Evolutionary conservation across 768 basidiomycete genomes (phyloP).

Genomic region (Leccinum truebloodii): DNA sequence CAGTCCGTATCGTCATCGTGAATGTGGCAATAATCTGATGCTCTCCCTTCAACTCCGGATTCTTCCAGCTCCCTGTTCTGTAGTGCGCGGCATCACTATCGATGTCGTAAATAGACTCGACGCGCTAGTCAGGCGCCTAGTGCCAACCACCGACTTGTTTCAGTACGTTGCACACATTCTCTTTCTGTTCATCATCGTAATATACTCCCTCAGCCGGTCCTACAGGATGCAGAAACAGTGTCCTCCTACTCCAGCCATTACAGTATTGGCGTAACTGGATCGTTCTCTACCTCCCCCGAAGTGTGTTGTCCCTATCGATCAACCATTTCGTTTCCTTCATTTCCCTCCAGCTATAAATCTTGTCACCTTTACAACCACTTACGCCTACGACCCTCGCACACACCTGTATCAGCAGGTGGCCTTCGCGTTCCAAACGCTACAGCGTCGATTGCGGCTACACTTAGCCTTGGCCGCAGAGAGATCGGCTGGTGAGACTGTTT

Average conservation of each 20-base stretch:
- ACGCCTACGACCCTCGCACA: slow-evolving; percentile 73
- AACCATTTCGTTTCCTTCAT: neutral
- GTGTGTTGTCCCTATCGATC: slow-evolving; percentile 39
- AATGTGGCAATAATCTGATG: too few relatives aligned
- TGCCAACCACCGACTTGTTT: too few relatives aligned
- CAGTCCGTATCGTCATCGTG: too few relatives aligned
- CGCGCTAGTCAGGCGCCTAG: too few relatives aligned
- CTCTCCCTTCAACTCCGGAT: slow-evolving; percentile 55
- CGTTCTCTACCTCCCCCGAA: slow-evolving; percentile 81
- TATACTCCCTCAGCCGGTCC: slow-evolving; percentile 54
- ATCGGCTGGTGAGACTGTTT: too few relatives aligned
- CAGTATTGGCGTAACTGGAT: slow-evolving; percentile 77
- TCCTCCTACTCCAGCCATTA: slow-evolving; percentile 73
- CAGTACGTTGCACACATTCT: slow-evolving; percentile 46
- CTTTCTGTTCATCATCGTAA: neutral
- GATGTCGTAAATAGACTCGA: slow-evolving; percentile 55
- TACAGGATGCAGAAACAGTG: slow-evolving; percentile 80
- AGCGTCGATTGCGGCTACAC: slow-evolving; percentile 44
- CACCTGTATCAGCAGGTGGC: slow-evolving; percentile 75
- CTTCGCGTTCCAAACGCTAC: slow-evolving; percentile 63
- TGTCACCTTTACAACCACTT: slow-evolving; percentile 73
- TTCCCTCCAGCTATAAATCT: slow-evolving; percentile 47
- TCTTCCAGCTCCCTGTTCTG: slow-evolving; percentile 67
- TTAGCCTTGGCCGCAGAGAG: too few relatives aligned
- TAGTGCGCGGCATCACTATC: slow-evolving; percentile 69